Evolutionary conservation across 2,329 filamentous ascomycete species (phyloP).

Genomic region (Davidsoniella eucalypti): DNA sequence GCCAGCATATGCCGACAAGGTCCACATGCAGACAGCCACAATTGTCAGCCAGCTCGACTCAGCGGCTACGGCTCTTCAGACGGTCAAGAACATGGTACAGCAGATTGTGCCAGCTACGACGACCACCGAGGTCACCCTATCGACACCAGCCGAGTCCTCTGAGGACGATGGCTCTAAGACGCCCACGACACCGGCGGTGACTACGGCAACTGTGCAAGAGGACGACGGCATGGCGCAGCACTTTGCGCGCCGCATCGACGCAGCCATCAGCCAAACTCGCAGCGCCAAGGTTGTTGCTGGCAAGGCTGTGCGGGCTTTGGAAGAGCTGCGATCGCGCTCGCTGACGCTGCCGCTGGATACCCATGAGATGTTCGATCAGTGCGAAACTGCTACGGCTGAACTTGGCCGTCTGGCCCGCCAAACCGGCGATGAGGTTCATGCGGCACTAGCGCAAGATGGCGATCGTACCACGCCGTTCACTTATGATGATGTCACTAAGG

Average conservation of each 20-base stretch:
- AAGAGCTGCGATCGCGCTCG: conserved; percentile 61
- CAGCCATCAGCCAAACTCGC: conserved; percentile 56
- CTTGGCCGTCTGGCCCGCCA: conserved; percentile 50
- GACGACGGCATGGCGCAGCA: conserved; percentile 52
- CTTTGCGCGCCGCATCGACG: conserved; percentile 54
- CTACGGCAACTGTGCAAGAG: background rate
- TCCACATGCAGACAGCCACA: conserved; percentile 59
- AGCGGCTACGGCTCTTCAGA: conserved; percentile 49
- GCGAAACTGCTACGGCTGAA: conserved; percentile 46
- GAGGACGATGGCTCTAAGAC: conserved; percentile 5
- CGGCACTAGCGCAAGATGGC: conserved; percentile 50
- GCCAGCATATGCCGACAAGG: conserved; percentile 53
- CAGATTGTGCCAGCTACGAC: conserved; percentile 27
- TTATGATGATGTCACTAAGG: conserved; percentile 46
- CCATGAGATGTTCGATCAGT: conserved; percentile 50
- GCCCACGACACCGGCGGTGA: background rate
- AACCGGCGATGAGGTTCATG: conserved; percentile 50
- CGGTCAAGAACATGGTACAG: conserved; percentile 50
- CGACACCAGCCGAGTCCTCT: background rate
- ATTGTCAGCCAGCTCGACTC: conserved; percentile 73
- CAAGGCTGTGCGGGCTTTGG: conserved; percentile 60
- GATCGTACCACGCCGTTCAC: conserved; percentile 51
- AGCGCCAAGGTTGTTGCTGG: conserved; percentile 70
- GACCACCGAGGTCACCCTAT: background rate
- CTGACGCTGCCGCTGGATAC: conserved; percentile 56